phyloP scores from a whole-genome alignment of 495 filamentous ascomycete species.

The Peziza echinospora region DNA sequence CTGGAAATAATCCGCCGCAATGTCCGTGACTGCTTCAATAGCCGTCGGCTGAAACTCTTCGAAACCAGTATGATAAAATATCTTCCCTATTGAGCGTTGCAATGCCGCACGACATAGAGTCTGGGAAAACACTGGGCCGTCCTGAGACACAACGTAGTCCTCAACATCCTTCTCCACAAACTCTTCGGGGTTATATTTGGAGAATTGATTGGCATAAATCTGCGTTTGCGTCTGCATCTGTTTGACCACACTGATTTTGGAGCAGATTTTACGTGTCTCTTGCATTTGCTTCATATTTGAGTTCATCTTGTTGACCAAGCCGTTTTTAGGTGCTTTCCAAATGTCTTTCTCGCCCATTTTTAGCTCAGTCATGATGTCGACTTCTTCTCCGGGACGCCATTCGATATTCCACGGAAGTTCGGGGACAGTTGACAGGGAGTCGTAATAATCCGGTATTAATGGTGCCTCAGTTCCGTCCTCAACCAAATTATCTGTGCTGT shows the following conservation, averaged over 20 bases:
- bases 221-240: slow-evolving; percentile 98
- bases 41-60: slow-evolving; percentile 94
- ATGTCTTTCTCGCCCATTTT: slow-evolving; percentile 47
- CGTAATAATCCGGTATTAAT: slow-evolving; percentile 75
- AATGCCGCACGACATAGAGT: slow-evolving; percentile 60
- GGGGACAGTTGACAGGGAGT: slow-evolving; percentile 63
- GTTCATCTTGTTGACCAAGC: slow-evolving; percentile 57
- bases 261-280: slow-evolving; percentile 84
- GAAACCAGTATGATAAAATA: slow-evolving; percentile 92
- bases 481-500: slow-evolving; percentile 45
- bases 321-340: slow-evolving; percentile 59
- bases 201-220: slow-evolving; percentile 95
- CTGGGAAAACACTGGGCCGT: slow-evolving; percentile 65
- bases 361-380: slow-evolving; percentile 63
- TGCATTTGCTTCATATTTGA: slow-evolving; percentile 90
- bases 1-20: slow-evolving; percentile 71
- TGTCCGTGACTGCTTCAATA: slow-evolving; percentile 71
- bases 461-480: slow-evolving; percentile 36
- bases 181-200: slow-evolving; percentile 84
- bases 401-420: slow-evolving; percentile 51
- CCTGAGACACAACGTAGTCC: slow-evolving; percentile 65
- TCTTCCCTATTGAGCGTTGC: slow-evolving; percentile 74
- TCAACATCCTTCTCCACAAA: slow-evolving; percentile 71
- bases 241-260: slow-evolving; percentile 91
- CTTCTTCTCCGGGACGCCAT: slow-evolving; percentile 75